phyloP scores from a whole-genome alignment of 306 rosid genomes.

The Fragaria vesca region DNA sequence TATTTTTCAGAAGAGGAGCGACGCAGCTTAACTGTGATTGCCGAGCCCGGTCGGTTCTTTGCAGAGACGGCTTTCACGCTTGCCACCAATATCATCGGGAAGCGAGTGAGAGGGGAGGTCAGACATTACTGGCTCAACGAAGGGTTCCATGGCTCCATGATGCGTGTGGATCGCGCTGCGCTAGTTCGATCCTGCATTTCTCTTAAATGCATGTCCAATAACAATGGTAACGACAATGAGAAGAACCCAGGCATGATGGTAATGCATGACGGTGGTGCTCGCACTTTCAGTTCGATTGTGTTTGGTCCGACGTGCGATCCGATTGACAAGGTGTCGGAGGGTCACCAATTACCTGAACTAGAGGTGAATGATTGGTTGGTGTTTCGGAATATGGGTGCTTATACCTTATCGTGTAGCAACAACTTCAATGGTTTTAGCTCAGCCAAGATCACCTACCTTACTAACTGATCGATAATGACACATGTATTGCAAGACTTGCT shows the following conservation, averaged over 20 bases:
- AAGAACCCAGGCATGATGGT: neutral
- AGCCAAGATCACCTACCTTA: slow-evolving; percentile 28
- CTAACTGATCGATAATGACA: neutral
- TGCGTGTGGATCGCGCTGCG: slow-evolving; percentile 8
- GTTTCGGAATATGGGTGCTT: slow-evolving; percentile 62
- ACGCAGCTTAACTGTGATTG: slow-evolving; percentile 25
- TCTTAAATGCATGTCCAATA: neutral
- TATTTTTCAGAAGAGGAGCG: slow-evolving; percentile 25
- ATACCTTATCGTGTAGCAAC: slow-evolving; percentile 44
- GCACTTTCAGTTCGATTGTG: slow-evolving; percentile 32
- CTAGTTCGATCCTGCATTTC: neutral
- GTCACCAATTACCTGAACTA: slow-evolving; percentile 44
- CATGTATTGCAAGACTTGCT: too few species aligned
- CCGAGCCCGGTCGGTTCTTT: slow-evolving; percentile 53
- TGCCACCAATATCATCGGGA: slow-evolving; percentile 46
- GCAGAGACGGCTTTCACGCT: slow-evolving; percentile 47
- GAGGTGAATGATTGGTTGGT: slow-evolving; percentile 51
- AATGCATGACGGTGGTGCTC: neutral
- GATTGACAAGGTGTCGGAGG: slow-evolving; percentile 42
- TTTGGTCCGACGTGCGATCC: slow-evolving; percentile 69
- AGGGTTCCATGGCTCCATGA: slow-evolving; percentile 42
- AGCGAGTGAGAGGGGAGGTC: slow-evolving; percentile 42
- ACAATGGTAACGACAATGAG: neutral
- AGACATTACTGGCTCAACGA: slow-evolving; percentile 66
- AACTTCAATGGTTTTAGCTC: slow-evolving; percentile 58